Conservation (phyloP, 177 flowering plant species). For the Vitis hybrid region DNA sequence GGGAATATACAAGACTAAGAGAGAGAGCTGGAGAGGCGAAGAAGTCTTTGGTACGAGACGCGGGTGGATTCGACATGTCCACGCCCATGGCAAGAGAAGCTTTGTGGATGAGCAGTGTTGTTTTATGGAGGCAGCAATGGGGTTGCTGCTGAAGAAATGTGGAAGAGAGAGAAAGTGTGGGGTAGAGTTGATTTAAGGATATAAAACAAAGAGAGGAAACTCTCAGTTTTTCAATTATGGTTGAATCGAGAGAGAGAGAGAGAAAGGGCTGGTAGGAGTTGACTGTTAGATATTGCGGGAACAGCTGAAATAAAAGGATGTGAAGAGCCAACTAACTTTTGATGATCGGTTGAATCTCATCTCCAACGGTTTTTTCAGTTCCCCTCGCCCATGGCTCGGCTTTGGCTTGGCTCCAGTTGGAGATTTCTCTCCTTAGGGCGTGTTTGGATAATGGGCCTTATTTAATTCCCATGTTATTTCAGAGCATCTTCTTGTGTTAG, state of each 20-base stretch:
- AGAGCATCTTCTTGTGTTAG: no score
- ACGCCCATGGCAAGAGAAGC: constrained; percentile 46
- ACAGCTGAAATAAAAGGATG: constrained; percentile 12
- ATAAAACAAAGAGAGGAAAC: constrained; percentile 45
- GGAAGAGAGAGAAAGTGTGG: constrained; percentile 29
- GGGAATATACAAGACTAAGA: constrained; percentile 63
- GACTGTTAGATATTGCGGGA: constrained; percentile 64
- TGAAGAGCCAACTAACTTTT: constrained; percentile 40
- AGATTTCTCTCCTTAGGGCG: no score
- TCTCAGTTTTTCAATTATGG: not conserved
- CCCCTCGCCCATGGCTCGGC: not conserved
- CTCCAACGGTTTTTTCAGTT: constrained; percentile 29
- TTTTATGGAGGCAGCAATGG: constrained; percentile 12
- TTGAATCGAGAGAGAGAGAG: constrained; percentile 17
- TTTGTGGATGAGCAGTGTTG: constrained; percentile 12
- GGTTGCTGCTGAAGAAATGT: constrained; percentile 15
- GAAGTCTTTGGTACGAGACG: constrained; percentile 74
- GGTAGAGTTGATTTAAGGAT: constrained; percentile 59
- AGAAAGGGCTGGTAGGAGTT: constrained; percentile 67
- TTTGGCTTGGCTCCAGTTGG: not conserved
- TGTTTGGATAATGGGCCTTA: no score
- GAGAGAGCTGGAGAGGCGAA: constrained; percentile 93
- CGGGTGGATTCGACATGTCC: constrained; percentile 67
- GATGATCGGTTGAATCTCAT: constrained; percentile 20
- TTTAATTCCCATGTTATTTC: no score